These are phyloP conservation scores for Citrus unshiu DNA, from an alignment of 345 rosid genomes.

Conservation along the genomic window DNA sequence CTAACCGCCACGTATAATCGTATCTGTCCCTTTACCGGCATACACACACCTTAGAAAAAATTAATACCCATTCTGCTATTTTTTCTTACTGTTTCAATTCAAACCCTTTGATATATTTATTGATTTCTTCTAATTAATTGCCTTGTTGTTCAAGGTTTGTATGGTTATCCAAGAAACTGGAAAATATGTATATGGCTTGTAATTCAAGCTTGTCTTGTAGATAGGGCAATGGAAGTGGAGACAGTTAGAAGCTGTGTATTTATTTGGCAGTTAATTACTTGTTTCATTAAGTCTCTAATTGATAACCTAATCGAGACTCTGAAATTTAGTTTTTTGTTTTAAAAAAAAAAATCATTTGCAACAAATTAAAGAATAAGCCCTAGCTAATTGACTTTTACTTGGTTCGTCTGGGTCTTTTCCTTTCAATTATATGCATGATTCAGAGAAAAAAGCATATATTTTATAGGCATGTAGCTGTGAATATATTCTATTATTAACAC, in stretches of 20 bases:
- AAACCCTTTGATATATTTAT: not conserved
- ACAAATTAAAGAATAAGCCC: slow-evolving; percentile 3
- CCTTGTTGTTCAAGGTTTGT: not conserved
- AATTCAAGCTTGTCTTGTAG: slow-evolving; percentile 14
- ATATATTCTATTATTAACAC: too few species aligned
- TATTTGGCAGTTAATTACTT: slow-evolving; percentile 3
- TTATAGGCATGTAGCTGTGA: not conserved
- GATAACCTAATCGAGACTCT: slow-evolving; percentile 33
- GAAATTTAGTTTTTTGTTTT: too few species aligned
- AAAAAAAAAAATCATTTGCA: slow-evolving; percentile 1
- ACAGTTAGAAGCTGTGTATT: slow-evolving; percentile 18
- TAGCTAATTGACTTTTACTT: slow-evolving; percentile 18
- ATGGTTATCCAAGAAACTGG: slow-evolving; percentile 5
- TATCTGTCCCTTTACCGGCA: not conserved
- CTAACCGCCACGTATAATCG: slow-evolving; percentile 7
- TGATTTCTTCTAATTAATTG: not conserved
- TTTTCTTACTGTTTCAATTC: not conserved
- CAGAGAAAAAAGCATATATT: not conserved
- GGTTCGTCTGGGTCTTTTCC: not conserved
- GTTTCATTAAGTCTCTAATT: slow-evolving; percentile 17
- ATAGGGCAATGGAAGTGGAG: slow-evolving; percentile 11
- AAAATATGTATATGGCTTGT: slow-evolving; percentile 11
- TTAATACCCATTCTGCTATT: not conserved
- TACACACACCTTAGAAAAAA: slow-evolving; percentile 6
- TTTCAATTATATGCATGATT: not conserved